These are phyloP conservation scores for Byssochlamys sp. DNA, from an alignment of 2,329 filamentous ascomycete genomes.

Conservation along the genomic window DNA sequence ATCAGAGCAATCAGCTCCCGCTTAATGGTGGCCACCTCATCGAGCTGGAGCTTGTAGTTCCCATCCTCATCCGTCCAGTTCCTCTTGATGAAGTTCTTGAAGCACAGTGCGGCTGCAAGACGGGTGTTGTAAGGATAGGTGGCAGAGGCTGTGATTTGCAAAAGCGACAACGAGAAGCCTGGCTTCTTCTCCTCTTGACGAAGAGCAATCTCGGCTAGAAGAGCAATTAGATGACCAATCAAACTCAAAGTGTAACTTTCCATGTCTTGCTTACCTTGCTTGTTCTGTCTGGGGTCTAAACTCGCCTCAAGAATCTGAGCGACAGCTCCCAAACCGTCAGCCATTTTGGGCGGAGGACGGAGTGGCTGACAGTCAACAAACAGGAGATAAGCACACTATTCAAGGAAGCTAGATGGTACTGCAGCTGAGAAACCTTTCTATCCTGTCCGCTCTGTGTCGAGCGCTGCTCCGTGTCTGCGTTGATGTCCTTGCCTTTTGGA, in stretches of 20 bases:
- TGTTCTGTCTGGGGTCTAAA: conserved; percentile 75
- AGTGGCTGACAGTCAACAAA: conserved; percentile 9
- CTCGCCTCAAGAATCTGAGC: conserved; percentile 83
- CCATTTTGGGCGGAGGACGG: conserved; percentile 41
- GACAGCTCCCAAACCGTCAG: conserved; percentile 53
- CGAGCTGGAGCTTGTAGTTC: conserved; percentile 72
- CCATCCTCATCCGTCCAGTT: conserved; percentile 96
- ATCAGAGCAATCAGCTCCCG: conserved; percentile 90
- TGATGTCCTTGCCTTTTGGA: background rate
- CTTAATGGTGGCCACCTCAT: conserved; percentile 87
- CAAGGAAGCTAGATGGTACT: background rate
- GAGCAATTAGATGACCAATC: conserved; percentile 7
- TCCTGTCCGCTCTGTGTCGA: background rate
- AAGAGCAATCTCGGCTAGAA: conserved; percentile 68
- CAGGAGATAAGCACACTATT: background rate
- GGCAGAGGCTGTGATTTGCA: conserved; percentile 78
- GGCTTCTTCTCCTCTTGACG: conserved; percentile 71
- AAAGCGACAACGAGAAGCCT: conserved; percentile 75
- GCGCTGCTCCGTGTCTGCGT: conserved; percentile 15
- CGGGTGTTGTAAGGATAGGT: conserved; percentile 66
- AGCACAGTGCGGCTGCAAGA: conserved; percentile 79
- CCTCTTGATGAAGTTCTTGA: conserved; percentile 95
- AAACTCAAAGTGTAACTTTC: background rate
- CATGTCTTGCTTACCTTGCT: conserved; percentile 60
- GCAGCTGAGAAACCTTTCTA: background rate